These are phyloP conservation scores for Eruca vesicaria DNA, from an alignment of 441 rosid species.

Conservation along the genomic window DNA sequence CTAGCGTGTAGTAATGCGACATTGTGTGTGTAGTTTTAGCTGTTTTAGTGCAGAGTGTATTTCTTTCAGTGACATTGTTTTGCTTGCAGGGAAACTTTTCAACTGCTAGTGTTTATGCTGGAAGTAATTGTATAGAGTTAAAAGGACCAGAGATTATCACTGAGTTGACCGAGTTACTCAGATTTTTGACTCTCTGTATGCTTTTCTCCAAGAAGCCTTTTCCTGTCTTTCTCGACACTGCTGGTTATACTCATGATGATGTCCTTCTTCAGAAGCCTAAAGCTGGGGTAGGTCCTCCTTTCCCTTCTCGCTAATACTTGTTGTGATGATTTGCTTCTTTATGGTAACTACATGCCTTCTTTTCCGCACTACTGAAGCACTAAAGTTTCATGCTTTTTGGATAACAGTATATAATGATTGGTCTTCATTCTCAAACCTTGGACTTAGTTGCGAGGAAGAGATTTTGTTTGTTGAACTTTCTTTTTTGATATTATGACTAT, in stretches of 20 bases:
- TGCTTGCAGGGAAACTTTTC: conserved; percentile 65
- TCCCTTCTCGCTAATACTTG: neutral
- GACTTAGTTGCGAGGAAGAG: neutral
- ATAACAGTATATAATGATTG: neutral
- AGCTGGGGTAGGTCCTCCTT: conserved; percentile 66
- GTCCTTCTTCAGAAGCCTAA: conserved; percentile 93
- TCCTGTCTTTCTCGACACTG: conserved; percentile 74
- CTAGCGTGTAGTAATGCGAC: neutral
- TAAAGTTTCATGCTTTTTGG: neutral
- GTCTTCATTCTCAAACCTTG: neutral
- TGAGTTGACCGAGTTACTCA: conserved; percentile 60
- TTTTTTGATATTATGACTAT: neutral
- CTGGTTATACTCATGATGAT: conserved; percentile 69
- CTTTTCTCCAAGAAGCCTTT: conserved; percentile 92
- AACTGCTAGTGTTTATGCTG: conserved; percentile 82
- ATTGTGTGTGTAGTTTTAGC: conserved; percentile 8
- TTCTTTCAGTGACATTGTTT: neutral
- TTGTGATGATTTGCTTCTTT: neutral
- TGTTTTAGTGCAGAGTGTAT: neutral
- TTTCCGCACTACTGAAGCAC: neutral
- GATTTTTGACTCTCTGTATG: conserved; percentile 79
- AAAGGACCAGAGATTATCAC: conserved; percentile 62
- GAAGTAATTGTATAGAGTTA: conserved; percentile 56
- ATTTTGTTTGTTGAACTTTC: neutral
- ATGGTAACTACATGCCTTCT: neutral